These are phyloP conservation scores for Datura wrightii DNA, from an alignment of 257 asterid genomes.

Conservation along the genomic window DNA sequence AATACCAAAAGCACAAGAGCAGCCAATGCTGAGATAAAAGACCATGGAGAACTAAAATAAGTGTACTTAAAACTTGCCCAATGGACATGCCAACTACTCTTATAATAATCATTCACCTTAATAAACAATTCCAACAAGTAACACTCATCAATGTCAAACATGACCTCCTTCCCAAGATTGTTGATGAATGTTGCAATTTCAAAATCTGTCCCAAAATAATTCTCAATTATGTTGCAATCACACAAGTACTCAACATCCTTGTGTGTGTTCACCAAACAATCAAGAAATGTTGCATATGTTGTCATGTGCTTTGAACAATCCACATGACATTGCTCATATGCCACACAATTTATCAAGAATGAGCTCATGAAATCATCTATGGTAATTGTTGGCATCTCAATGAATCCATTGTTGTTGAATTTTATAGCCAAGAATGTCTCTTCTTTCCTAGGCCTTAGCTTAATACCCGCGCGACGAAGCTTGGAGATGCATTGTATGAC, in stretches of 20 bases:
- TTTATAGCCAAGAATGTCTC: slow-evolving; percentile 62
- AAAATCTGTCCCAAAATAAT: slow-evolving; percentile 72
- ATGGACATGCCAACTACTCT: slow-evolving; percentile 65
- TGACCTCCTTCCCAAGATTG: slow-evolving; percentile 80
- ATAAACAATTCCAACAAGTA: slow-evolving; percentile 65
- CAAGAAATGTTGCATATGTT: slow-evolving; percentile 71
- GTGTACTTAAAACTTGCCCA: slow-evolving; percentile 87
- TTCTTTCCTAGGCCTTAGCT: slow-evolving; percentile 45
- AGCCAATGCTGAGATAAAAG: slow-evolving; percentile 82
- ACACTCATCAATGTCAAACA: slow-evolving; percentile 64
- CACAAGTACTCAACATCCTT: slow-evolving; percentile 65
- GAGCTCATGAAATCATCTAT: slow-evolving; percentile 80
- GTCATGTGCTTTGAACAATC: slow-evolving; percentile 74
- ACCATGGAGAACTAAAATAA: slow-evolving; percentile 88
- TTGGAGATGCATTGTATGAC: slow-evolving; percentile 70
- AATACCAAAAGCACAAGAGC: slow-evolving; percentile 68
- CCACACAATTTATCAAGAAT: slow-evolving; percentile 79
- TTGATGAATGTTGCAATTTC: slow-evolving; percentile 74
- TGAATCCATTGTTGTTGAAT: slow-evolving; percentile 61
- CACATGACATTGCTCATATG: slow-evolving; percentile 83
- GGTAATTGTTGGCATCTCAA: slow-evolving; percentile 74
- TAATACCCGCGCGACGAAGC: slow-evolving; percentile 76
- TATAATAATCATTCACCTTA: slow-evolving; percentile 65
- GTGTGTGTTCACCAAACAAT: slow-evolving; percentile 65
- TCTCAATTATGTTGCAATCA: slow-evolving; percentile 69